Base-by-base conservation (phyloP, 495 filamentous ascomycete species). In the Neurospora tetraspora region DNA sequence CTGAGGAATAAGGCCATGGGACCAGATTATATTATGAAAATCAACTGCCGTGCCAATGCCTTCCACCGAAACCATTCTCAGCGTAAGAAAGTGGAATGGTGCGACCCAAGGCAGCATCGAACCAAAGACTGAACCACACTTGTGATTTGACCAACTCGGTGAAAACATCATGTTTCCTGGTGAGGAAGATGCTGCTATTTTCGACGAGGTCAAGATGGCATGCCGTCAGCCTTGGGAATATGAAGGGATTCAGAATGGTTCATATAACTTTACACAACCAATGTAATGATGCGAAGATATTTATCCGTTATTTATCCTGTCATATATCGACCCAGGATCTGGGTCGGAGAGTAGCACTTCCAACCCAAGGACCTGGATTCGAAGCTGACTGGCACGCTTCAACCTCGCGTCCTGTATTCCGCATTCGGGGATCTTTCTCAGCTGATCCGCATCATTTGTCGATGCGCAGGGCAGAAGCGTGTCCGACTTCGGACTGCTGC, bases 261-360 rank as follows among this genome's bases (percentile, higher is more conserved):
- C 45, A 53, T 12, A 1, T 23, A 53, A 53, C 1, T 23, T 23
- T 0, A 10, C 8, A 53, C 0, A 0, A 7, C 8, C 43, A 34
- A 53, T 31, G 70, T 31, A 23, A 5, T 20, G 71, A 16, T 9
- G 53, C 0, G 45, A 38, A 38, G 34, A 3, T 39, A 4, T 69
- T 72, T 53, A 72, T 16, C 61, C 71, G 61, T 4, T 23, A 69
- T 69, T 61, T 31, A 71, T 18, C 45, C 70, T 20, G 45, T n/a
- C 27, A 18, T 73, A 31, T 70, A 27, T 39, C 27, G 12, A 47
- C 16, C 38, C n/a, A 53, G 20, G 45, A 53, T 4, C 45, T 5
- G n/a, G 45, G 45, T 59, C 47, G 20, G 47, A 2, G 20, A 53
- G n/a, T 53, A 20, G 20, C 45, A 53, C 45, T 53, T 27, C 20